These are phyloP conservation scores for Dittrichia graveolens DNA, from an alignment of 129 eudicot species.

Conservation along the genomic window DNA sequence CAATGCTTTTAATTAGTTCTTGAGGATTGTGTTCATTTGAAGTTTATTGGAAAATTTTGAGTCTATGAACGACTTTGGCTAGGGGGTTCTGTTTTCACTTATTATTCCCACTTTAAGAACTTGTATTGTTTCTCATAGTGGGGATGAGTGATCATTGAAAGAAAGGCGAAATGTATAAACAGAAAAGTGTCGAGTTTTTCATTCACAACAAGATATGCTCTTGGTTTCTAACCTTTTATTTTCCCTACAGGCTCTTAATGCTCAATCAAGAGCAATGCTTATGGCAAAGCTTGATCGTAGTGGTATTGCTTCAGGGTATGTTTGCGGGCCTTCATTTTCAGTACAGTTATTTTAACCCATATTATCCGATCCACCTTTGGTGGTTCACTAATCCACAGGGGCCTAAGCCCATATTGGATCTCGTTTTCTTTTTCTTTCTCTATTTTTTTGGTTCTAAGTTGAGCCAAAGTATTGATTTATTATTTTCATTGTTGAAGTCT, in stretches of 20 bases:
- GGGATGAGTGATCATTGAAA: not conserved
- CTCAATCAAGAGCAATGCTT: constrained; percentile 93
- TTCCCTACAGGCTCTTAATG: constrained; percentile 72
- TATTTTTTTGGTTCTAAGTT: not conserved
- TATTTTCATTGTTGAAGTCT: constrained; percentile 45
- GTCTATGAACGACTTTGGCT: not conserved
- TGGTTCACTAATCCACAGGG: no score
- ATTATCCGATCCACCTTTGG: no score
- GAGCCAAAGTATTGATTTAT: constrained; percentile 1
- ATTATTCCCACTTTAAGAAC: not conserved
- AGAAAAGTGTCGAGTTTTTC: not conserved
- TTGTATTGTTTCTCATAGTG: not conserved
- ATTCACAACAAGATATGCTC: not conserved
- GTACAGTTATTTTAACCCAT: no score
- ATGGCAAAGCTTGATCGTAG: constrained; percentile 96
- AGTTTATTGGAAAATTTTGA: not conserved
- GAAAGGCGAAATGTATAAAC: not conserved
- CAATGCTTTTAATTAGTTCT: no score
- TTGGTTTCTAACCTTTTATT: not conserved
- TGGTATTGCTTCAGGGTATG: constrained; percentile 86
- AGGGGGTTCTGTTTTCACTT: not conserved
- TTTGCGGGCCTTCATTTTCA: not conserved
- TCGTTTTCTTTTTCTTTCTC: no score
- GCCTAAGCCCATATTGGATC: no score
- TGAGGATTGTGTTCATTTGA: no score